A percentile compares a stretch with the other conserved stretches of the same genome.
Conservation (phyloP, 2,329 filamentous ascomycete genomes). For the Cercospora sp. region DNA sequence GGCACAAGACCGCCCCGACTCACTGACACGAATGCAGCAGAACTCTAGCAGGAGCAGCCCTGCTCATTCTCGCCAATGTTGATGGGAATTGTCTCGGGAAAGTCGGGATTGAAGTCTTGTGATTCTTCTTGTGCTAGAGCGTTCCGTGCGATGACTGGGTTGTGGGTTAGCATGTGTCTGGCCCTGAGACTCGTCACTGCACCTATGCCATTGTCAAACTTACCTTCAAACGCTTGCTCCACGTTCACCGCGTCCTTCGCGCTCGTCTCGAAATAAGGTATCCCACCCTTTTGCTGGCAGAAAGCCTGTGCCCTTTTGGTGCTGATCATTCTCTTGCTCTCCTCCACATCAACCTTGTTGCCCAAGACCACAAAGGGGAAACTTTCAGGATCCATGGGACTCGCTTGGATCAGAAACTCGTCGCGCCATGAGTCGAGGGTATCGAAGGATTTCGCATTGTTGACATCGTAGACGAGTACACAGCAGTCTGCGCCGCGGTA, state of each 20-base stretch:
- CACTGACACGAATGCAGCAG: background rate
- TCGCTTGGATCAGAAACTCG: conserved; percentile 96
- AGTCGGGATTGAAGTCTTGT: conserved; percentile 95
- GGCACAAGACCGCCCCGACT: background rate
- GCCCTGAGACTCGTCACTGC: too few species aligned
- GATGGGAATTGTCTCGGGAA: conserved; percentile 97
- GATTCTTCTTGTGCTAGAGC: conserved; percentile 95
- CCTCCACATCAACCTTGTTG: conserved; percentile 98
- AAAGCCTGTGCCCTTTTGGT: conserved; percentile 96
- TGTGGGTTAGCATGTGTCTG: conserved; percentile 3
- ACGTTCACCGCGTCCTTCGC: conserved; percentile 99
- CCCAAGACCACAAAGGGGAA: conserved; percentile 98
- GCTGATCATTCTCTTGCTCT: conserved; percentile 94
- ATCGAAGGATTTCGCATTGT: conserved; percentile 99
- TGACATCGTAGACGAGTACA: conserved; percentile 96
- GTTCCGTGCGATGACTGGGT: conserved; percentile 86
- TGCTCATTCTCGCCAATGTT: conserved; percentile 92
- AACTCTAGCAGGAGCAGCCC: conserved; percentile 81
- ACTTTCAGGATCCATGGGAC: conserved; percentile 91
- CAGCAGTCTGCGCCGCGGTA: conserved; percentile 98
- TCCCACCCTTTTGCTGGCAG: conserved; percentile 94
- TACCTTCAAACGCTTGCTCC: conserved; percentile 75
- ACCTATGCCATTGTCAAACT: conserved; percentile 15
- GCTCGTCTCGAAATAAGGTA: conserved; percentile 98
- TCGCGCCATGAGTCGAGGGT: conserved; percentile 98